These are phyloP conservation scores for Podaxis sp. DNA, from an alignment of 768 basidiomycete genomes.

Conservation along the genomic window DNA sequence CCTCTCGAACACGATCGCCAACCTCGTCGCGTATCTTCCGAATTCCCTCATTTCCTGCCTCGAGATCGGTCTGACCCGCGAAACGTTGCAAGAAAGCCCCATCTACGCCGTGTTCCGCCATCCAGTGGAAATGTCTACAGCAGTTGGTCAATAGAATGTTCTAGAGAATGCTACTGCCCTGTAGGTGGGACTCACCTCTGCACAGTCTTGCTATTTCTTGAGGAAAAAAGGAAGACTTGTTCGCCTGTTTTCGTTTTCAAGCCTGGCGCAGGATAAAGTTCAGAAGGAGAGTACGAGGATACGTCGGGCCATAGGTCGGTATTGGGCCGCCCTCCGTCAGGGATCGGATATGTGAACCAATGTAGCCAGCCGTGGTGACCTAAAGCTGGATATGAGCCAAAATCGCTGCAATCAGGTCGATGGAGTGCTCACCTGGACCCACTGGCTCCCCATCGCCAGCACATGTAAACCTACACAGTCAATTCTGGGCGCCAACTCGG, in stretches of 20 bases:
- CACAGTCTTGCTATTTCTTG: slow-evolving; percentile 73
- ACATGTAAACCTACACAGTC: slow-evolving; percentile 63
- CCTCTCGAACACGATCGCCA: slow-evolving; percentile 67
- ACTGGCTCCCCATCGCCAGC: slow-evolving; percentile 68
- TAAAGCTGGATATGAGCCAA: slow-evolving; percentile 16
- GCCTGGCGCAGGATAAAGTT: slow-evolving; percentile 70
- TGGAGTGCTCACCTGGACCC: slow-evolving; percentile 45
- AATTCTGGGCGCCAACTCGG: background rate
- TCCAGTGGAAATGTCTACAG: slow-evolving; percentile 74
- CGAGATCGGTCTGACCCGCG: slow-evolving; percentile 62
- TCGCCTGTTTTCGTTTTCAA: slow-evolving; percentile 55
- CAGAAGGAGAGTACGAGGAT: slow-evolving; percentile 66
- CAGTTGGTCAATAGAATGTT: background rate
- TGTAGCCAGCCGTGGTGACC: slow-evolving; percentile 87
- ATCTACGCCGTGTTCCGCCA: slow-evolving; percentile 79
- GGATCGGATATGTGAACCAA: slow-evolving; percentile 73
- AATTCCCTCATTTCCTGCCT: slow-evolving; percentile 54
- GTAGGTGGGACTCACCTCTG: slow-evolving; percentile 37
- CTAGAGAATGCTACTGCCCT: background rate
- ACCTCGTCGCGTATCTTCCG: slow-evolving; percentile 71
- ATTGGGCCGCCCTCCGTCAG: slow-evolving; percentile 68
- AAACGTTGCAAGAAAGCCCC: slow-evolving; percentile 85
- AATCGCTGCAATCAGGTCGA: background rate
- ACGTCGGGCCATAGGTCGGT: slow-evolving; percentile 82
- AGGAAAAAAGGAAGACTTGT: slow-evolving; percentile 75